Conservation (phyloP, 2,329 filamentous ascomycete species). For the Penicillium sp. region DNA sequence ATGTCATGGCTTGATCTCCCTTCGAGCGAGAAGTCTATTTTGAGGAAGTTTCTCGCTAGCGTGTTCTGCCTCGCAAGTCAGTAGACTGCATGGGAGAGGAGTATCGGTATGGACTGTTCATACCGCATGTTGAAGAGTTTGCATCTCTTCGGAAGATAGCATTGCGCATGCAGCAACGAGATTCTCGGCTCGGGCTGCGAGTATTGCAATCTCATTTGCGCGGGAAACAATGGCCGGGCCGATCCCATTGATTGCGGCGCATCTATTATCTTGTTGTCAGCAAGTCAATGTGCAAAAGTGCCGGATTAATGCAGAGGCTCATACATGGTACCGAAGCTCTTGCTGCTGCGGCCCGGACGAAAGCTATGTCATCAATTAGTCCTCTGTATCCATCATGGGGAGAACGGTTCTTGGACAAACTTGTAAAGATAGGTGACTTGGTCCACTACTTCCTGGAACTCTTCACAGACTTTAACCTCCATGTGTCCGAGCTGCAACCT, state of each 20-base stretch:
- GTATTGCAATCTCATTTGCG: slow-evolving; percentile 66
- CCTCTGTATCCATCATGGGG: neutral
- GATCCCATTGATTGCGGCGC: slow-evolving; percentile 82
- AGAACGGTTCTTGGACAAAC: slow-evolving; percentile 22
- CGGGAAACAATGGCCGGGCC: slow-evolving; percentile 66
- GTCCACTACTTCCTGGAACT: slow-evolving; percentile 44
- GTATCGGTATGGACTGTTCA: slow-evolving; percentile 11
- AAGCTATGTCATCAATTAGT: slow-evolving; percentile 37
- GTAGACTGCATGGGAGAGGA: neutral
- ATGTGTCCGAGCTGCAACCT: slow-evolving; percentile 55
- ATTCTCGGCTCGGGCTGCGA: slow-evolving; percentile 69
- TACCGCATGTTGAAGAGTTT: slow-evolving; percentile 64
- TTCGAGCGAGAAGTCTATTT: slow-evolving; percentile 11
- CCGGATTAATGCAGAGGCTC: slow-evolving; percentile 3
- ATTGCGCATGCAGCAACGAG: slow-evolving; percentile 67
- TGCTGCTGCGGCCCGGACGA: slow-evolving; percentile 61
- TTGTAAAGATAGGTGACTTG: slow-evolving; percentile 67
- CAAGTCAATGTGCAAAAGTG: slow-evolving; percentile 1
- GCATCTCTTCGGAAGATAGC: slow-evolving; percentile 59
- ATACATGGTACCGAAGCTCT: slow-evolving; percentile 74
- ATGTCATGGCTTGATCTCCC: neutral
- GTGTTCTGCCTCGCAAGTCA: slow-evolving; percentile 11
- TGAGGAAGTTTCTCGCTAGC: slow-evolving; percentile 18
- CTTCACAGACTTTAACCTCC: slow-evolving; percentile 49
- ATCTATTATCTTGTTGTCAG: slow-evolving; percentile 44